These are phyloP conservation scores for Poa pratensis DNA, from an alignment of 176 grass and related monocot species.

Conservation along the genomic window DNA sequence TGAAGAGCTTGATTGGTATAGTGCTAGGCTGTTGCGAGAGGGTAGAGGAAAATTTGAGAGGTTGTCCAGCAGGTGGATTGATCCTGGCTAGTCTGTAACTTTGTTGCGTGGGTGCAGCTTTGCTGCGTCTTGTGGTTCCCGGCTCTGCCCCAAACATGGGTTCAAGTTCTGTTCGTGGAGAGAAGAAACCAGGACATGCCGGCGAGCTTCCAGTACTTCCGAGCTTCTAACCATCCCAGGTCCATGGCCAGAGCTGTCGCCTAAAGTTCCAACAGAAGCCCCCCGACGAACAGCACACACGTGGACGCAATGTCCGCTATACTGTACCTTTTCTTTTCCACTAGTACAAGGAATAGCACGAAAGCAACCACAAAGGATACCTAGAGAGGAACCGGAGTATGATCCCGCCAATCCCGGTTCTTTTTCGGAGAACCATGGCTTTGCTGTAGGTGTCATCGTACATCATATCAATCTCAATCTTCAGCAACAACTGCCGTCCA, in stretches of 20 bases:
- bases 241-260: neutral
- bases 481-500: conserved; percentile 9
- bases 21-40: no score
- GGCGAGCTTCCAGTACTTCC: neutral
- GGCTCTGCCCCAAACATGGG: no score
- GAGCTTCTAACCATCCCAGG: conserved; percentile 6
- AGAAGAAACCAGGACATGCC: neutral
- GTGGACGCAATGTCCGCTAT: neutral
- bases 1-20: no score
- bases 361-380: neutral
- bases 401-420: neutral
- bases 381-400: neutral
- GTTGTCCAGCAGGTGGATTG: no score
- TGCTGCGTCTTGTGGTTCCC: no score
- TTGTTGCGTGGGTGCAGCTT: no score
- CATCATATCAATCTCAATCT: neutral
- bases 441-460: neutral
- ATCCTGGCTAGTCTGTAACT: no score
- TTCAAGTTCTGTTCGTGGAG: neutral
- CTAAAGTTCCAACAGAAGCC: neutral
- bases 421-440: neutral
- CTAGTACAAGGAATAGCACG: neutral
- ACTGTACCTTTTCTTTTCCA: neutral
- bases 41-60: no score
- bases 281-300: neutral